Evolutionary conservation across 2,329 filamentous ascomycete genomes (phyloP).

Genomic region (Pseudocercospora cruenta): DNA sequence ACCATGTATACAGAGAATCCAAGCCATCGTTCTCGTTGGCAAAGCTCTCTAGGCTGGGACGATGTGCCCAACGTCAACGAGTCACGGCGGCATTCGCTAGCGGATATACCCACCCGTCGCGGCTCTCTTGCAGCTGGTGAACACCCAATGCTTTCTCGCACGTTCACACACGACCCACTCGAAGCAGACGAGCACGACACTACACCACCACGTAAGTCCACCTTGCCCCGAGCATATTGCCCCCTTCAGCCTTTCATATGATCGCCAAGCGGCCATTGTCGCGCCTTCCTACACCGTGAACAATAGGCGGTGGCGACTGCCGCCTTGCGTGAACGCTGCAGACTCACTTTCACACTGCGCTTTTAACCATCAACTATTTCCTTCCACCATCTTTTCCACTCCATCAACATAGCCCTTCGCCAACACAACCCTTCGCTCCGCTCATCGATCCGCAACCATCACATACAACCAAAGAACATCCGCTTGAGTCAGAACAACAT

Average conservation of each 20-base stretch:
- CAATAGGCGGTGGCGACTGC: slow-evolving; percentile 5
- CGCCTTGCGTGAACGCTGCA: slow-evolving; percentile 7
- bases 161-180: slow-evolving; percentile 24
- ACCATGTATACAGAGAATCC: slow-evolving; percentile 31
- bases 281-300: slow-evolving; percentile 13
- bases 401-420: slow-evolving; percentile 5
- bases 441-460: slow-evolving; percentile 4
- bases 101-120: slow-evolving; percentile 45
- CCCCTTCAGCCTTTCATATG: background rate
- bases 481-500: slow-evolving; percentile 6
- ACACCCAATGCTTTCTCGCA: slow-evolving; percentile 27
- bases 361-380: background rate
- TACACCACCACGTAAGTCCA: slow-evolving; percentile 21
- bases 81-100: slow-evolving; percentile 80
- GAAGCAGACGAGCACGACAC: slow-evolving; percentile 24
- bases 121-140: slow-evolving; percentile 39
- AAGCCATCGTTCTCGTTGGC: slow-evolving; percentile 59
- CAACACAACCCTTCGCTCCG: background rate
- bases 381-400: slow-evolving; percentile 1
- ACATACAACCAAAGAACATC: slow-evolving; percentile 5
- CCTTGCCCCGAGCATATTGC: background rate
- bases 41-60: slow-evolving; percentile 69
- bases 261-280: slow-evolving; percentile 10
- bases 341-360: slow-evolving; percentile 8
- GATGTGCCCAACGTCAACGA: slow-evolving; percentile 66